Evolutionary conservation across 2,329 filamentous ascomycete genomes (phyloP), one percentile per base, ranked within the genome.

Genomic region (Penicillium sp.): DNA sequence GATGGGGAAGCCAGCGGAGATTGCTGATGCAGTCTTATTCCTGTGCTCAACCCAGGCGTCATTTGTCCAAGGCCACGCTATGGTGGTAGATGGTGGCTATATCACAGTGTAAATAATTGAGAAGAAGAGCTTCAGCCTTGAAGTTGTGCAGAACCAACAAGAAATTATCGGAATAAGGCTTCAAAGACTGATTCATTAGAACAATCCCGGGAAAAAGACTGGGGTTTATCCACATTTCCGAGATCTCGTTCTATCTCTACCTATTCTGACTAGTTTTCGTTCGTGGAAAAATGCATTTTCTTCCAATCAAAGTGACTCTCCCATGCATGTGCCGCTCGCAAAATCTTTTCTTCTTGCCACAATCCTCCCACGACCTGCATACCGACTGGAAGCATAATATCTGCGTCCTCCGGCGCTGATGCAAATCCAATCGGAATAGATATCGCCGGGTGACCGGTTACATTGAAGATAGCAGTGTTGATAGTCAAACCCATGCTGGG

Each of bases 391-490:
- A 86, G 67, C 58, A 70, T 62, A 0, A 80, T 52, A 2, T 69
- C 42, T 1, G 51, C 25, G 52, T 71, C 55, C 6, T 70, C 71
- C 37, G 60, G 67, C 5, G 70, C 67, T 6, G 70, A 61, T 2
- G 80, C 72, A 65, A 81, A 79, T 0, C 84, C 84, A 37, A 83
- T 75, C 0, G 84, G 84, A 49, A 86, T 72, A 0, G 81, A 78
- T 63, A 87, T 68, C 0, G 83, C 85, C 0, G 85, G 84, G 63
- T 86, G 84, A 0, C 84, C 84, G 0, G 83, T 86, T 2, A 82
- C 77, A 65, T 87, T 84, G 70, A 87, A 87, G 2, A 81, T 77
- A 10, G 82, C 81, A 4, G 85, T 87, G 64, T 87, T 87, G 16
- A 77, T 79, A 0, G 82, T 85, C 60, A 85, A 68, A 0, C 85